These are phyloP conservation scores for Ustilago loliicola DNA, from an alignment of 1,284 basidiomycete genomes.

Conservation along the genomic window DNA sequence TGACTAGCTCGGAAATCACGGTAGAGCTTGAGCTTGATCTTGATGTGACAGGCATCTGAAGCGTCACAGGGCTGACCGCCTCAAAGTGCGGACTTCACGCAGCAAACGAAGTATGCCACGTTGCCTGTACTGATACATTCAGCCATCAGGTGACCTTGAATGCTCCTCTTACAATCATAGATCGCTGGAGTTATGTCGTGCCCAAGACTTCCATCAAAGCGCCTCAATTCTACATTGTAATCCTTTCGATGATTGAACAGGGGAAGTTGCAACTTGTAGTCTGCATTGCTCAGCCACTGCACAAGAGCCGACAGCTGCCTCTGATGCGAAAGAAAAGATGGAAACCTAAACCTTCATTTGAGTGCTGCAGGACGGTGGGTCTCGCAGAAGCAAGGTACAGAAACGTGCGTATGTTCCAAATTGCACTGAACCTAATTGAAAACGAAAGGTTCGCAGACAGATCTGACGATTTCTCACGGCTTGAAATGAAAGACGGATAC, in stretches of 20 bases:
- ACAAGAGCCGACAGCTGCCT: not conserved
- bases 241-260: not conserved
- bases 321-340: not conserved
- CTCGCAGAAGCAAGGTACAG: conserved; percentile 4
- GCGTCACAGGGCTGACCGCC: not conserved
- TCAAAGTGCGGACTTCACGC: too few species aligned
- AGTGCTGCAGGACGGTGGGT: not conserved
- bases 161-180: not conserved
- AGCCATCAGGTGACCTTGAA: not conserved
- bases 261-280: not conserved
- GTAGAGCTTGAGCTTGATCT: conserved; percentile 4
- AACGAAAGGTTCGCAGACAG: not conserved
- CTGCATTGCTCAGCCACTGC: not conserved
- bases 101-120: not conserved
- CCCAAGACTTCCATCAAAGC: not conserved
- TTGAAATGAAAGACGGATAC: conserved; percentile 16
- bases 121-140: not conserved
- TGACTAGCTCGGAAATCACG: not conserved
- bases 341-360: conserved; percentile 15
- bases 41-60: not conserved
- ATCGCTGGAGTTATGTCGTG: too few species aligned
- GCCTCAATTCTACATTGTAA: too few species aligned
- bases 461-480: conserved; percentile 15
- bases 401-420: not conserved
- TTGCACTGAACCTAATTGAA: not conserved